A percentile compares a stretch with the other conserved stretches of the same genome.
These are phyloP conservation scores for Drechslerella dactyloides DNA, from an alignment of 2,329 filamentous ascomycete species.

Conservation along the genomic window DNA sequence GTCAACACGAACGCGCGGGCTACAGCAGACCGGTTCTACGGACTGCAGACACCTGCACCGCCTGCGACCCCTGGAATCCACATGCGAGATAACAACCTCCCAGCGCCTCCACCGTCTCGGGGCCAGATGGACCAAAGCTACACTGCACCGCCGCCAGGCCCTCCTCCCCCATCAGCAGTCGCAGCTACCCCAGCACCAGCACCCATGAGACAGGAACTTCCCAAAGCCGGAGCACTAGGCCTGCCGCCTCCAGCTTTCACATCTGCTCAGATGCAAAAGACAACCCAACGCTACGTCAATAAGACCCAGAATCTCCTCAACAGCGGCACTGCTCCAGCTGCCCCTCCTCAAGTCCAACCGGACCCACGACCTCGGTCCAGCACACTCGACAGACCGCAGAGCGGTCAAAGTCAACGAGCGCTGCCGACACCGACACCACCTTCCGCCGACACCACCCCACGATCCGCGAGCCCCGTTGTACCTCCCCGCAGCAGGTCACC, in stretches of 20 bases:
- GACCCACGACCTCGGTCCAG: constrained; percentile 54
- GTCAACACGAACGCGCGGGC: constrained; percentile 68
- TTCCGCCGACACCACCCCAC: constrained; percentile 11
- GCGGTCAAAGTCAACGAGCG: constrained; percentile 36
- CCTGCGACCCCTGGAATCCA: constrained; percentile 57
- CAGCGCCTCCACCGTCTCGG: constrained; percentile 14
- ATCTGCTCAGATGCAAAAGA: constrained; percentile 91
- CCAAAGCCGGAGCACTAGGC: constrained; percentile 71
- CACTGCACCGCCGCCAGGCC: constrained; percentile 55
- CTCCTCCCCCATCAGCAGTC: constrained; percentile 59
- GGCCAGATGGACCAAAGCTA: constrained; percentile 38
- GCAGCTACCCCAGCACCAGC: constrained; percentile 42
- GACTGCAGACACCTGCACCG: constrained; percentile 81
- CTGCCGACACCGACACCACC: constrained; percentile 29
- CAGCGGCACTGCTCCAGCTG: constrained; percentile 60
- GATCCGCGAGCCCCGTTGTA: constrained; percentile 26
- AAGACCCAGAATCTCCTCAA: constrained; percentile 81
- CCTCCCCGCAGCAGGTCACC: constrained; percentile 15
- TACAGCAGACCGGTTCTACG: constrained; percentile 93
- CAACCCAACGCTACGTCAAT: constrained; percentile 83
- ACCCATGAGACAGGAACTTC: constrained; percentile 58
- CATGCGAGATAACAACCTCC: constrained; percentile 40
- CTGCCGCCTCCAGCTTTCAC: constrained; percentile 92
- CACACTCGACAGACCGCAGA: constrained; percentile 51
- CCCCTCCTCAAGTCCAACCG: constrained; percentile 56